These are phyloP conservation scores for Globisporangium paroecandrum DNA, from an alignment of 352 stramenopile species.

Conservation along the genomic window DNA sequence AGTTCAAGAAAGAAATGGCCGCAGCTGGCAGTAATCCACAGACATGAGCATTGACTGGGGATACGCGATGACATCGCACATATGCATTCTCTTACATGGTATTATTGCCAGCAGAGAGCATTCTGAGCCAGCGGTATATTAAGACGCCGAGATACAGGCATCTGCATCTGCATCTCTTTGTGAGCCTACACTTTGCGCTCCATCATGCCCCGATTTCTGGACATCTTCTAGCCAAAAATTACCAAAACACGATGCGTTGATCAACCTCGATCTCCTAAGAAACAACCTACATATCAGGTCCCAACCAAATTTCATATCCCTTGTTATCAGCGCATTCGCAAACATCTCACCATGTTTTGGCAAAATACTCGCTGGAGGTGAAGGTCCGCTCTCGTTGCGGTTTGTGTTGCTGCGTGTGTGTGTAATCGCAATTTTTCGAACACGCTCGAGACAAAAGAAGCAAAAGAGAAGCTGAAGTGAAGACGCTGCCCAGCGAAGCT, in stretches of 20 bases:
- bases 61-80: no score
- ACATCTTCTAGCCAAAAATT: neutral
- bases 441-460: neutral
- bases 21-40: neutral
- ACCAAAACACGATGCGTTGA: neutral
- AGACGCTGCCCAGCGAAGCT: neutral
- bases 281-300: neutral
- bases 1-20: neutral
- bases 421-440: conserved; percentile 4
- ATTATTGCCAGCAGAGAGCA: no score
- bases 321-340: neutral
- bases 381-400: neutral
- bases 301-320: neutral
- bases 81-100: no score
- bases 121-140: no score
- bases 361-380: no score
- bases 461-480: conserved; percentile 1
- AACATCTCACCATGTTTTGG: neutral
- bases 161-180: no score
- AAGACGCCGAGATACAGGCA: no score
- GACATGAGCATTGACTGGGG: neutral
- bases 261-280: neutral
- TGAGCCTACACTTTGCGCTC: no score
- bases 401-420: neutral
- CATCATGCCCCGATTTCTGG: neutral